These are phyloP conservation scores for Claviceps quebecensis DNA, from an alignment of 2,329 filamentous ascomycete genomes.

Conservation along the genomic window DNA sequence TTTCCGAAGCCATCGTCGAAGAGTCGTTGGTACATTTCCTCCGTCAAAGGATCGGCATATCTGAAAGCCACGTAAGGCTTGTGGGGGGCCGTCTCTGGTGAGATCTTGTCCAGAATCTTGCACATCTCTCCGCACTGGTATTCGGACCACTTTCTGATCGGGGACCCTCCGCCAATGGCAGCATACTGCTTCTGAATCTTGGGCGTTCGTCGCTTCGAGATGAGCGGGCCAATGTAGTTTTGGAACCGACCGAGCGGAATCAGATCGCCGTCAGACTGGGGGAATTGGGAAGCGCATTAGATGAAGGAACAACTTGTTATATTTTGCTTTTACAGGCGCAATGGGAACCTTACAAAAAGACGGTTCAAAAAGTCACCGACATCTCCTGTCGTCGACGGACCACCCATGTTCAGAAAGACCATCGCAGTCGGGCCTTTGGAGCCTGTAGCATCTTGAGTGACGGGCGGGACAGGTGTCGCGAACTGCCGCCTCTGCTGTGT, in stretches of 20 bases:
- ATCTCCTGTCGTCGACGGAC: conserved; percentile 75
- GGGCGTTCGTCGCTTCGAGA: conserved; percentile 74
- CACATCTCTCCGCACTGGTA: conserved; percentile 92
- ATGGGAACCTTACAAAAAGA: conserved; percentile 57
- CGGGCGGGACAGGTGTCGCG: conserved; percentile 47
- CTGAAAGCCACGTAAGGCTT: conserved; percentile 96
- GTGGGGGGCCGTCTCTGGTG: conserved; percentile 86
- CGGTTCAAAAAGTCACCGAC: conserved; percentile 82
- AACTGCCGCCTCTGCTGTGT: conserved; percentile 19
- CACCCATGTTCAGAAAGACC: conserved; percentile 99
- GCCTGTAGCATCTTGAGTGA: conserved; percentile 60
- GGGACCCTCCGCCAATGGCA: conserved; percentile 91
- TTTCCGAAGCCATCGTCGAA: conserved; percentile 81
- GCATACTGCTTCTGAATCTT: conserved; percentile 96
- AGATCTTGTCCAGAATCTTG: conserved; percentile 83
- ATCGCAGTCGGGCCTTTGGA: conserved; percentile 82
- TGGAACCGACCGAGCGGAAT: conserved; percentile 92
- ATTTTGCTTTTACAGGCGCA: not conserved
- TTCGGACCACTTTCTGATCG: conserved; percentile 96
- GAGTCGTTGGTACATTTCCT: conserved; percentile 77
- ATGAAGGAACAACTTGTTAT: not conserved
- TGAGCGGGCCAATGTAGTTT: conserved; percentile 76
- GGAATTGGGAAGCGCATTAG: conserved; percentile 3
- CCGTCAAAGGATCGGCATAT: conserved; percentile 85
- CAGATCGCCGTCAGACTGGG: conserved; percentile 75